A percentile compares a stretch with the other conserved stretches of the same genome.
phyloP scores from a whole-genome alignment of 2,329 filamentous ascomycete genomes.

The Ciborinia camelliae region DNA sequence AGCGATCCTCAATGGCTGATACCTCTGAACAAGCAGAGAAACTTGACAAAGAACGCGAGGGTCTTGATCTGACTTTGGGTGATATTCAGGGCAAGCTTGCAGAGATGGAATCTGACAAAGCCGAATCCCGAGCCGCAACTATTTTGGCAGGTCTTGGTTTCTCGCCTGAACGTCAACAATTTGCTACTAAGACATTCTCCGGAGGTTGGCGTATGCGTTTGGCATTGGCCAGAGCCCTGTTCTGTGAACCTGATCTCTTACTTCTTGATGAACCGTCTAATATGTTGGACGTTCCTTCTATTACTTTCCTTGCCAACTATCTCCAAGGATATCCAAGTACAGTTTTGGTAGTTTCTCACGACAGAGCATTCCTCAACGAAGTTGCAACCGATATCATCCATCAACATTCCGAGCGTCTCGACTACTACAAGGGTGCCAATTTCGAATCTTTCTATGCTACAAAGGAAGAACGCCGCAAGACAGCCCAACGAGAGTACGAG shows the following conservation, averaged over 20 bases:
- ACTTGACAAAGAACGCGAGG: conserved; percentile 83
- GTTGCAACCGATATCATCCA: conserved; percentile 99
- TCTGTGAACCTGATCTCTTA: conserved; percentile 94
- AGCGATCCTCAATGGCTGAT: conserved; percentile 78
- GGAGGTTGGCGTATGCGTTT: conserved; percentile 99
- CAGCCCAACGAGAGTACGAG: conserved; percentile 94
- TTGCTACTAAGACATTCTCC: conserved; percentile 94
- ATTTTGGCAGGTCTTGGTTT: conserved; percentile 97
- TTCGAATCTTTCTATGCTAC: conserved; percentile 98
- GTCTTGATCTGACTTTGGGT: conserved; percentile 82
- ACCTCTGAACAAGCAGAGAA: conserved; percentile 84
- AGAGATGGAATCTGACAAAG: conserved; percentile 99
- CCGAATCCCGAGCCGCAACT: conserved; percentile 89
- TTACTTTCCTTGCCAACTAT: conserved; percentile 95
- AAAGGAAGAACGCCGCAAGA: conserved; percentile 95
- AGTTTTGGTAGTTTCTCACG: conserved; percentile 94
- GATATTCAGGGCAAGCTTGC: conserved; percentile 89
- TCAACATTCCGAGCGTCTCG: conserved; percentile 92
- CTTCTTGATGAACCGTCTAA: conserved; percentile 99
- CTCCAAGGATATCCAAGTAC: conserved; percentile 93
- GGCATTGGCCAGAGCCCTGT: conserved; percentile 88
- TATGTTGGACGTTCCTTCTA: conserved; percentile 99
- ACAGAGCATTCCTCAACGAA: conserved; percentile 98
- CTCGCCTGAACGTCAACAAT: conserved; percentile 87
- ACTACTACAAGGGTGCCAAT: conserved; percentile 98